These are phyloP conservation scores for Somion occarium DNA, from an alignment of 1,284 basidiomycete genomes.

Conservation along the genomic window DNA sequence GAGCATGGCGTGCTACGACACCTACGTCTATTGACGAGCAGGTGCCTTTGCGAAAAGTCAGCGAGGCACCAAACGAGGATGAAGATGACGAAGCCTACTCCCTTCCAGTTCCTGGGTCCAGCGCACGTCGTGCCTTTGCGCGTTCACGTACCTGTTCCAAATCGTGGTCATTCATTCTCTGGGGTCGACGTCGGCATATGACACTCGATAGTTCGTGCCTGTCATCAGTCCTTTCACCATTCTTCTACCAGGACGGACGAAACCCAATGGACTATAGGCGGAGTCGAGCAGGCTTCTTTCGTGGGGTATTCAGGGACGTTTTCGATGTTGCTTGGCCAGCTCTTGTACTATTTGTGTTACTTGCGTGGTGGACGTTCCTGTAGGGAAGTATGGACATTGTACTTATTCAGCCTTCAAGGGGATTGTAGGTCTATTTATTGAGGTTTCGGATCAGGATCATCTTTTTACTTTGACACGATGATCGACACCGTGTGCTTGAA, in stretches of 20 bases:
- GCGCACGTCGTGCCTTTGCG: not conserved
- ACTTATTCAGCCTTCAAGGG: not conserved
- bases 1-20: slow-evolving; percentile 3
- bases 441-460: not conserved
- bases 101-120: slow-evolving; percentile 1
- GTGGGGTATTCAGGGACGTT: slow-evolving; percentile 30
- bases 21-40: slow-evolving; percentile 4
- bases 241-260: slow-evolving; percentile 9
- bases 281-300: slow-evolving; percentile 22
- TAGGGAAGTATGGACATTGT: slow-evolving; percentile 6
- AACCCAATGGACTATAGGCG: slow-evolving; percentile 1
- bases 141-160: not conserved
- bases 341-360: slow-evolving; percentile 20
- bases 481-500: too few relatives aligned
- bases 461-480: not conserved
- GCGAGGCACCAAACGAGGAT: not conserved
- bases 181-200: slow-evolving; percentile 26
- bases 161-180: slow-evolving; percentile 22
- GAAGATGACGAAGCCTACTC: not conserved
- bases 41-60: not conserved
- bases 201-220: slow-evolving; percentile 17
- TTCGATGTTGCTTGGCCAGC: slow-evolving; percentile 34
- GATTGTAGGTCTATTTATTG: not conserved
- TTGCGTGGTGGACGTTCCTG: slow-evolving; percentile 24
- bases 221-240: slow-evolving; percentile 3